Percentiles rank a stretch among this genome's conserved stretches.
phyloP scores from a whole-genome alignment of 83 land plant species.

The Picea abies region DNA sequence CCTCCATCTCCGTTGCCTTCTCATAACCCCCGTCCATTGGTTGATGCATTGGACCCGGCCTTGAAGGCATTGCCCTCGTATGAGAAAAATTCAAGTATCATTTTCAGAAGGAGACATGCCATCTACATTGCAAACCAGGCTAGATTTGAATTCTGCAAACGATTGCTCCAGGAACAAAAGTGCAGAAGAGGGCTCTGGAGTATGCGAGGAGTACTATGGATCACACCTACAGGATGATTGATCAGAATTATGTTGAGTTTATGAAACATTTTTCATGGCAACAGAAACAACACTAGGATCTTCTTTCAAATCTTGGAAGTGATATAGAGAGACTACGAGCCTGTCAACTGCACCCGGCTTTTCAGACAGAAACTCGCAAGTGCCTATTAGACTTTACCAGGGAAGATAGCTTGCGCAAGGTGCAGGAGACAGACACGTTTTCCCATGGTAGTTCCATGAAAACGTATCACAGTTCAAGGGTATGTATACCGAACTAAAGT shows the following conservation, averaged over 20 bases:
- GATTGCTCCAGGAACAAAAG: constrained; percentile 67
- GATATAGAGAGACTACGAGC: constrained; percentile 65
- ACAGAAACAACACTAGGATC: constrained; percentile 64
- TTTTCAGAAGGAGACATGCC: constrained; percentile 58
- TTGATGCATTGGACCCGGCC: constrained; percentile 81
- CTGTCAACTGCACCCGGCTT: constrained; percentile 66
- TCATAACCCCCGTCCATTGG: constrained; percentile 63
- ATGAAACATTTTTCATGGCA: constrained; percentile 62
- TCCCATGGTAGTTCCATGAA: constrained; percentile 76
- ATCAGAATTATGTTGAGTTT: constrained; percentile 70
- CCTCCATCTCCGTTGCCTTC: constrained; percentile 64
- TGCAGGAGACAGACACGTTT: constrained; percentile 55
- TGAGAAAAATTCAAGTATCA: constrained; percentile 86
- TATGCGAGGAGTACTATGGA: constrained; percentile 78
- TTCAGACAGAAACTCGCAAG: constrained; percentile 52
- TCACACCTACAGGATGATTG: constrained; percentile 53
- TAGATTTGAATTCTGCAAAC: constrained; percentile 51
- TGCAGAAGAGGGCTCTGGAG: constrained; percentile 84
- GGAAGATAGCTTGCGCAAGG: constrained; percentile 53
- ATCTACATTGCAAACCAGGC: constrained; percentile 48
- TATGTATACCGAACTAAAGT: constrained; percentile 61
- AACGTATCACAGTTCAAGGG: constrained; percentile 76
- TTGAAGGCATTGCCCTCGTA: constrained; percentile 85
- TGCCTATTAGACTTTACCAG: constrained; percentile 85
- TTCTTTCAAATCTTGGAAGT: constrained; percentile 57